phyloP scores from a whole-genome alignment of 345 rosid species.

The Dipteronia sinensis region DNA sequence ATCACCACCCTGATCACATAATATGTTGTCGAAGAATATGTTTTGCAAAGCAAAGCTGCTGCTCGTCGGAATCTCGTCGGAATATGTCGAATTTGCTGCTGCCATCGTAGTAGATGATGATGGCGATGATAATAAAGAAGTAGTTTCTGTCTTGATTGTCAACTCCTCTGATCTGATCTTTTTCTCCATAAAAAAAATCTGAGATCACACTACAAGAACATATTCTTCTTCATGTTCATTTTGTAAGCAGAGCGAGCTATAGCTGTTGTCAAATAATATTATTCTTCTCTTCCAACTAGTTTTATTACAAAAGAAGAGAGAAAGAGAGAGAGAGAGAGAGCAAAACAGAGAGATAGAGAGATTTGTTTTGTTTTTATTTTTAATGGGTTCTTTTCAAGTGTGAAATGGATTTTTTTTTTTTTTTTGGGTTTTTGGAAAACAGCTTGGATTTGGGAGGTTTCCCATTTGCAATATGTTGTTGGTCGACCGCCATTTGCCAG shows the following conservation, averaged over 20 bases:
- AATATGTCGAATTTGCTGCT: constrained; percentile 33
- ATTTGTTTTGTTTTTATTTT: not conserved
- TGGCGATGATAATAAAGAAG: not conserved
- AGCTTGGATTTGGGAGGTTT: constrained; percentile 62
- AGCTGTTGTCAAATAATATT: not conserved
- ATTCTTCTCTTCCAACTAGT: constrained; percentile 20
- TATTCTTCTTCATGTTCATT: constrained; percentile 32
- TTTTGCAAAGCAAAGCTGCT: constrained; percentile 27
- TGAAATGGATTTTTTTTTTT: constrained; percentile 39
- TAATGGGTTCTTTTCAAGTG: constrained; percentile 32
- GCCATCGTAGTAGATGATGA: constrained; percentile 36
- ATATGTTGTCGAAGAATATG: constrained; percentile 56
- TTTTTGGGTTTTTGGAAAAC: constrained; percentile 54
- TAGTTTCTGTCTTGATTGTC: constrained; percentile 10
- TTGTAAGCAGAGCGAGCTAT: not conserved
- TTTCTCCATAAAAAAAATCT: constrained; percentile 33
- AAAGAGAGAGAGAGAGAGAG: constrained; percentile 18
- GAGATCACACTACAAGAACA: constrained; percentile 23
- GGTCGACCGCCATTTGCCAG: constrained; percentile 73
- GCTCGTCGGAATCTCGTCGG: constrained; percentile 46
- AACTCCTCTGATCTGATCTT: constrained; percentile 10
- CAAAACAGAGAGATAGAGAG: not conserved
- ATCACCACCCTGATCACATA: constrained; percentile 28
- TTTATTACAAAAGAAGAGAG: not conserved
- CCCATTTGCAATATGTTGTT: constrained; percentile 30